These are phyloP conservation scores for Kuraishia floccosa DNA, from an alignment of 805 yeast species.

Conservation along the genomic window DNA sequence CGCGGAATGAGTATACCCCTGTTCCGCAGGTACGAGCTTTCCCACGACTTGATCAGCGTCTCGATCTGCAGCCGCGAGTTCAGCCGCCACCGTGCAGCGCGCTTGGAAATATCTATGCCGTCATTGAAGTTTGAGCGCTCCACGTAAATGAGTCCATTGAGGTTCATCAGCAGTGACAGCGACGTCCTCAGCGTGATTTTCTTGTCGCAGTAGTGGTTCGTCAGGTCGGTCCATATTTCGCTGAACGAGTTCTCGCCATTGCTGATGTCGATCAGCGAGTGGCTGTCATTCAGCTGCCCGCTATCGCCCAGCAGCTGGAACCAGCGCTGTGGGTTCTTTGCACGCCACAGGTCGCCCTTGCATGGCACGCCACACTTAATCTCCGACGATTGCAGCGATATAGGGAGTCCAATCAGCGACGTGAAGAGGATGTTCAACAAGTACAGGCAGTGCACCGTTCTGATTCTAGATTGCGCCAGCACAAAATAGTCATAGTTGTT, in stretches of 20 bases:
- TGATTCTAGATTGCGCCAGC: constrained; percentile 41
- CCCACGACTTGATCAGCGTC: constrained; percentile 56
- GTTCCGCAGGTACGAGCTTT: constrained; percentile 43
- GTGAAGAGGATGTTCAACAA: constrained; percentile 37
- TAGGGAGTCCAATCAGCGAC: constrained; percentile 27
- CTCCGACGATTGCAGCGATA: constrained; percentile 27
- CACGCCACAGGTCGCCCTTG: constrained; percentile 49
- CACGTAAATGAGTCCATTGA: constrained; percentile 54
- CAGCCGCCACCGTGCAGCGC: constrained; percentile 53
- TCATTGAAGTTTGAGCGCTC: constrained; percentile 30
- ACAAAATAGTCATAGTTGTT: constrained; percentile 38
- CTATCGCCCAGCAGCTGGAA: constrained; percentile 20
- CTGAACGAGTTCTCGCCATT: constrained; percentile 40
- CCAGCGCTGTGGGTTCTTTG: constrained; percentile 44
- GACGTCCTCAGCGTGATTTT: constrained; percentile 35
- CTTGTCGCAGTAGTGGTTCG: constrained; percentile 24
- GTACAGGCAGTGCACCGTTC: constrained; percentile 41
- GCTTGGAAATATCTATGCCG: constrained; percentile 15
- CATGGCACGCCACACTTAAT: constrained; percentile 60
- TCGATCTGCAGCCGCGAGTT: constrained; percentile 48
- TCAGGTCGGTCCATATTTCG: constrained; percentile 40
- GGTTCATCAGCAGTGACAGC: constrained; percentile 46
- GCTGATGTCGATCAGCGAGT: constrained; percentile 42
- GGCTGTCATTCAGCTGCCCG: constrained; percentile 35
- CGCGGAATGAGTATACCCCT: constrained; percentile 53